phyloP scores from a whole-genome alignment of 768 basidiomycete genomes.

The Calocybe cyanea region DNA sequence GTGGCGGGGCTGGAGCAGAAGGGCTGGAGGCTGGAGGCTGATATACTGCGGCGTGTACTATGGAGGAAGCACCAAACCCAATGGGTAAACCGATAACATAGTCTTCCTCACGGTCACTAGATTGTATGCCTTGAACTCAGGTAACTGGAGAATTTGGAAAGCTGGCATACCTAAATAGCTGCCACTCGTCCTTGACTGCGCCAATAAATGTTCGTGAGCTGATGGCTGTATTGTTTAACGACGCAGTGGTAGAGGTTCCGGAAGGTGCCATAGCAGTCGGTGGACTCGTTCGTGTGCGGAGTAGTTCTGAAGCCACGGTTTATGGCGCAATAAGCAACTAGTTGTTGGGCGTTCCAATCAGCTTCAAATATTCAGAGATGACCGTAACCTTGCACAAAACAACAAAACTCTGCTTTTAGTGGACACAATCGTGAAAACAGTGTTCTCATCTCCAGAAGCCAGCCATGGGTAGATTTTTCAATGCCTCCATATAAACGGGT shows the following conservation, averaged over 20 bases:
- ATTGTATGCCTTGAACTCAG: constrained; percentile 4
- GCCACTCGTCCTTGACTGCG: constrained; percentile 82
- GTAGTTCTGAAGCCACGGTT: too few relatives aligned
- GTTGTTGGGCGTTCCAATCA: too few relatives aligned
- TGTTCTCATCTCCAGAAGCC: too few relatives aligned
- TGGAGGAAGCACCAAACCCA: constrained; percentile 90
- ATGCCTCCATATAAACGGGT: too few relatives aligned
- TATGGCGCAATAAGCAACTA: too few relatives aligned
- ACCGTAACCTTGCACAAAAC: too few relatives aligned
- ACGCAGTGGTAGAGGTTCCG: constrained; percentile 1
- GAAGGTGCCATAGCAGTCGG: constrained; percentile 15
- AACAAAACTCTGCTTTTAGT: too few relatives aligned
- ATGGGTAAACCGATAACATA: constrained; percentile 76
- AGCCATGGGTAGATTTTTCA: too few relatives aligned
- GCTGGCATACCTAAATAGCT: constrained; percentile 61
- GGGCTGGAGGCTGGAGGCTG: constrained; percentile 25
- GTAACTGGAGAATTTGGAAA: neutral
- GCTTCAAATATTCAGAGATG: too few relatives aligned
- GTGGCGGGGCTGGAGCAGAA: constrained; percentile 19
- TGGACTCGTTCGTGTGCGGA: neutral
- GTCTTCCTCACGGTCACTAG: constrained; percentile 64
- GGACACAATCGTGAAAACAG: too few relatives aligned
- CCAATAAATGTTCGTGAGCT: constrained; percentile 53
- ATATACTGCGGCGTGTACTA: constrained; percentile 79
- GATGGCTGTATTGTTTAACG: constrained; percentile 8